Evolutionary conservation across 2,329 filamentous ascomycete genomes (phyloP).

Genomic region (Cordyceps fumosorosea): DNA sequence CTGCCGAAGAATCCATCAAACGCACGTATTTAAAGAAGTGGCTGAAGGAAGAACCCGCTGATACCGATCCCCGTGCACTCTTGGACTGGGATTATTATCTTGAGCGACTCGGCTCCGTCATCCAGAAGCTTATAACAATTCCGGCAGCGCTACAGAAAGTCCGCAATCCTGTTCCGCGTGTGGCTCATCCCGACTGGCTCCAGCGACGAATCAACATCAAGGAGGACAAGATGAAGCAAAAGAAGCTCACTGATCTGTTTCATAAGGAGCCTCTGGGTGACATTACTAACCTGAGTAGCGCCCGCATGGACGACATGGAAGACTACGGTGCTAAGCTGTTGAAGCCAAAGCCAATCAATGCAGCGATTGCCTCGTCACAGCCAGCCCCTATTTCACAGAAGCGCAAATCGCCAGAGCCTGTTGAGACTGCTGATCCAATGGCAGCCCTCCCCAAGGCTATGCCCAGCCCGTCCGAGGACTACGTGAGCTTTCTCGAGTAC

Average conservation of each 20-base stretch:
- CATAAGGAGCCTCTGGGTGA: slow-evolving; percentile 63
- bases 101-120: slow-evolving; percentile 90
- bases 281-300: slow-evolving; percentile 58
- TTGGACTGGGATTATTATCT: slow-evolving; percentile 98
- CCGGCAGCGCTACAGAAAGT: slow-evolving; percentile 94
- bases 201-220: slow-evolving; percentile 89
- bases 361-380: slow-evolving; percentile 51
- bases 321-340: slow-evolving; percentile 68
- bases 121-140: slow-evolving; percentile 98
- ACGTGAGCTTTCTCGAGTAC: slow-evolving; percentile 80
- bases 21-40: slow-evolving; percentile 87
- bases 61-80: slow-evolving; percentile 83
- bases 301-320: slow-evolving; percentile 62
- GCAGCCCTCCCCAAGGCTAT: slow-evolving; percentile 74
- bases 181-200: slow-evolving; percentile 94
- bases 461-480: slow-evolving; percentile 81
- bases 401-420: slow-evolving; percentile 65
- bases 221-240: slow-evolving; percentile 96
- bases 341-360: slow-evolving; percentile 55
- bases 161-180: slow-evolving; percentile 86
- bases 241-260: slow-evolving; percentile 95
- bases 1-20: slow-evolving; percentile 82
- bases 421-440: slow-evolving; percentile 68
- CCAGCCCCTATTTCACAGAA: slow-evolving; percentile 49
- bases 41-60: slow-evolving; percentile 84